A percentile compares a stretch with the other conserved stretches of the same genome.
Conservation (phyloP, 495 filamentous ascomycete genomes). For the Tricharina praecox region DNA sequence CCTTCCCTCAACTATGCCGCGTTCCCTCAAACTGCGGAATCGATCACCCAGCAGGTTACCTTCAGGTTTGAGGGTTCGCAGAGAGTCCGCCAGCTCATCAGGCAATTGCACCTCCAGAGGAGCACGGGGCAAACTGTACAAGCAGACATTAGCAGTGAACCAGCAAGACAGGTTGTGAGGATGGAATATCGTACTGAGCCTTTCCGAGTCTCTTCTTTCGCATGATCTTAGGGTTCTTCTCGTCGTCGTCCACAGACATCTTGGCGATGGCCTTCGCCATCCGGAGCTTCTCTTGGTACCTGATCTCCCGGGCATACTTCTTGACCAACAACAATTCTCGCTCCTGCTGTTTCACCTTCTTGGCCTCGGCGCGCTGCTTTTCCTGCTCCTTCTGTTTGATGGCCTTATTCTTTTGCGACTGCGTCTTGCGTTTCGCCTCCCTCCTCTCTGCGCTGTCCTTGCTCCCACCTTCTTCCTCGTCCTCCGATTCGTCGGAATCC, state of each 20-base stretch:
- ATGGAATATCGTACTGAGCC: conserved; percentile 33
- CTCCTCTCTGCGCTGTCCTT: conserved; percentile 48
- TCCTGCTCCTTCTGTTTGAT: conserved; percentile 78
- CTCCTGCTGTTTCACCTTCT: conserved; percentile 49
- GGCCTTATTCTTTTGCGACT: conserved; percentile 67
- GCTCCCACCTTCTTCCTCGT: conserved; percentile 77
- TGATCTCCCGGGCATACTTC: conserved; percentile 45
- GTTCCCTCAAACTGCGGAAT: conserved; percentile 71
- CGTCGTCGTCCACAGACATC: conserved; percentile 38
- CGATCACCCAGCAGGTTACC: conserved; percentile 83
- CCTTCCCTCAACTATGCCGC: conserved; percentile 74
- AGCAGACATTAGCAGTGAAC: conserved; percentile 18
- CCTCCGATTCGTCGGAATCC: conserved; percentile 48
- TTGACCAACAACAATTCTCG: conserved; percentile 48
- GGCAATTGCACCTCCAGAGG: conserved; percentile 76
- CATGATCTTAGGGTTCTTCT: conserved; percentile 41
- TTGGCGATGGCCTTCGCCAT: conserved; percentile 29
- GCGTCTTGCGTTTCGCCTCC: conserved; percentile 60
- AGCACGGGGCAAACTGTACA: conserved; percentile 49
- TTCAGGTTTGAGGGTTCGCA: conserved; percentile 79
- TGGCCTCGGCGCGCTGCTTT: conserved; percentile 49
- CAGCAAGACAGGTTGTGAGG: neutral
- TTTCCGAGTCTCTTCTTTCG: conserved; percentile 65
- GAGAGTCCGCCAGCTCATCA: conserved; percentile 82
- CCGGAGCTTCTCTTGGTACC: conserved; percentile 38